phyloP scores from a whole-genome alignment of 352 stramenopile genomes.

The Phytophthora niederhauseri region DNA sequence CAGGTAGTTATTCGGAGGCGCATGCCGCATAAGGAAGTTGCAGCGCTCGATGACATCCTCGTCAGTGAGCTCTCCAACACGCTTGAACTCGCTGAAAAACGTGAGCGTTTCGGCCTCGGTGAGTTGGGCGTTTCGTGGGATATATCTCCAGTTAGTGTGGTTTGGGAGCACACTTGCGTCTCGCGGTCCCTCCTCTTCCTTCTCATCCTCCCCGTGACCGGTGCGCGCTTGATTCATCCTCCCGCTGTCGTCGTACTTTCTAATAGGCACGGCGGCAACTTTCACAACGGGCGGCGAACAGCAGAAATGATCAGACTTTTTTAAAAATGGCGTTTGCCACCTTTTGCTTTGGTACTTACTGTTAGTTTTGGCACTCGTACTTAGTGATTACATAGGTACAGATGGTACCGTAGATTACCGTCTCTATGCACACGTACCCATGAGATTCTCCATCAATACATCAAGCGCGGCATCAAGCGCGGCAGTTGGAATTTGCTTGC shows the following conservation, averaged over 20 bases:
- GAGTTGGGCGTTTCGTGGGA: conserved; percentile 8
- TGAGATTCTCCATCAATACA: conserved; percentile 21
- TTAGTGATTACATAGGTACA: not conserved
- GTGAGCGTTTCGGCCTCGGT: conserved; percentile 3
- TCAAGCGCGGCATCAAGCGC: too few relatives aligned
- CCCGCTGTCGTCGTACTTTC: not conserved
- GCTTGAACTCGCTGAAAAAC: conserved; percentile 1
- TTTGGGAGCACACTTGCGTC: conserved; percentile 2
- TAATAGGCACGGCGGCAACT: too few relatives aligned
- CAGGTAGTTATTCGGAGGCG: not conserved
- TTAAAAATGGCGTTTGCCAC: too few relatives aligned
- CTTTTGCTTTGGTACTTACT: too few relatives aligned
- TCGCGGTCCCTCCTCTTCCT: not conserved
- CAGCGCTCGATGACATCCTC: not conserved
- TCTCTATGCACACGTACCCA: conserved; percentile 17
- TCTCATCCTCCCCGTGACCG: not conserved
- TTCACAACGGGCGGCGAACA: too few relatives aligned
- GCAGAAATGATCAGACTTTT: too few relatives aligned
- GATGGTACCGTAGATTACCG: conserved; percentile 7
- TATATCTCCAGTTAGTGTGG: not conserved
- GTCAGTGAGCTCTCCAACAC: not conserved
- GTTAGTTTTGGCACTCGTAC: not conserved
- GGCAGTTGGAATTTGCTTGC: not conserved
- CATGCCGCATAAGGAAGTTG: not conserved
- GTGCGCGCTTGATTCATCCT: not conserved